Conservation (phyloP, 208 protist species). For the Porcisia hertigi region DNA sequence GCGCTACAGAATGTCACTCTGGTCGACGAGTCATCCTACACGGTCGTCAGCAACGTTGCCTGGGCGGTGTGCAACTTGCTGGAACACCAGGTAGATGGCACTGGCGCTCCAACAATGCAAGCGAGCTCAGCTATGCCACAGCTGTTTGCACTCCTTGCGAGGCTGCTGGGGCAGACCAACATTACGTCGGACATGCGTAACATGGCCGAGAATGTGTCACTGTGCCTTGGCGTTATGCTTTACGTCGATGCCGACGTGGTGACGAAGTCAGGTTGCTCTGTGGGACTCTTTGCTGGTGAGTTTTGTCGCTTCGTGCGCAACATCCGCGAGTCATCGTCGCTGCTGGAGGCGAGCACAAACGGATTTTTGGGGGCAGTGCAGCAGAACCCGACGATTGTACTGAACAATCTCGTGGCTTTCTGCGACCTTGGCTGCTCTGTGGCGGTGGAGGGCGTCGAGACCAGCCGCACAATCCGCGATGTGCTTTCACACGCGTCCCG, state of each 20-base stretch:
- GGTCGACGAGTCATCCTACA: conserved; percentile 49
- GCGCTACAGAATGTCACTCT: conserved; percentile 49
- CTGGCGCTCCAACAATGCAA: conserved; percentile 53
- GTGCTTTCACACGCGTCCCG: conserved; percentile 41
- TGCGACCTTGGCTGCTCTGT: conserved; percentile 69
- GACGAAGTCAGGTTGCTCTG: conserved; percentile 38
- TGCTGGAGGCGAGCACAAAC: conserved; percentile 49
- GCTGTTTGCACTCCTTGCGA: conserved; percentile 56
- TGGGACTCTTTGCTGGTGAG: conserved; percentile 44
- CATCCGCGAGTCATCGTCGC: conserved; percentile 56
- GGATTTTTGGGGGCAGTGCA: conserved; percentile 66
- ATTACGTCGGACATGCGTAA: conserved; percentile 78
- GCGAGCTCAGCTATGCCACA: conserved; percentile 34
- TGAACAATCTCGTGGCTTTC: conserved; percentile 50
- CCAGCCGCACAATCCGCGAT: conserved; percentile 48
- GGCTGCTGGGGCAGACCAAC: conserved; percentile 30
- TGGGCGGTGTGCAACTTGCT: conserved; percentile 82
- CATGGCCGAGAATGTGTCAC: conserved; percentile 83
- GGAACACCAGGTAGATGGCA: conserved; percentile 67
- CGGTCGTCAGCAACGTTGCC: conserved; percentile 76
- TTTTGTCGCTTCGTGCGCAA: conserved; percentile 83
- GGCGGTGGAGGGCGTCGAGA: conserved; percentile 36
- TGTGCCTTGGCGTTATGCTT: conserved; percentile 76
- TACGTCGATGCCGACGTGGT: conserved; percentile 57
- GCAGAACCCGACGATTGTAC: conserved; percentile 26